A percentile compares a stretch with the other conserved stretches of the same genome.
These are phyloP conservation scores for Myriosclerotinia curreyana DNA, from an alignment of 2,329 filamentous ascomycete genomes.

Conservation along the genomic window DNA sequence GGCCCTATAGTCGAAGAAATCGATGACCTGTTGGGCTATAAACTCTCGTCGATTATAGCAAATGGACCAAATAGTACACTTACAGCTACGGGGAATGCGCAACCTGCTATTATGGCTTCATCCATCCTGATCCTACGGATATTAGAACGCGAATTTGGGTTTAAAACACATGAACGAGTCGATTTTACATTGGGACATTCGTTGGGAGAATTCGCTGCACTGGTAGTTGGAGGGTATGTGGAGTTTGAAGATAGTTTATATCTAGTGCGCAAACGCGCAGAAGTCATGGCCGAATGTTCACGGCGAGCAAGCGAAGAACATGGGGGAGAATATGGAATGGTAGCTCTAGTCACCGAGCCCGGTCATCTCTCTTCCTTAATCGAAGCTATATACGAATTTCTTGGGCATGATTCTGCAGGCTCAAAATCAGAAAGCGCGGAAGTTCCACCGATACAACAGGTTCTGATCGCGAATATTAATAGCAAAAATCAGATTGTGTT, in stretches of 20 bases:
- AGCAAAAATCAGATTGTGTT: constrained; percentile 95
- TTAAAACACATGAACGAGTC: constrained; percentile 65
- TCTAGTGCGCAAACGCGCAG: constrained; percentile 73
- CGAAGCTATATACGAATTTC: constrained; percentile 72
- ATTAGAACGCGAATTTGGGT: constrained; percentile 80
- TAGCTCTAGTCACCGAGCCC: constrained; percentile 85
- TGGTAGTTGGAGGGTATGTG: constrained; percentile 81
- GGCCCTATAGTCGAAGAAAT: constrained; percentile 80
- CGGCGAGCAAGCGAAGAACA: constrained; percentile 60
- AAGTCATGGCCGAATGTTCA: constrained; percentile 79
- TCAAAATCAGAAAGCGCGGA: constrained; percentile 65
- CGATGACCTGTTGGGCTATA: constrained; percentile 70
- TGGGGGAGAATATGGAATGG: constrained; percentile 88
- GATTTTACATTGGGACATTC: constrained; percentile 88
- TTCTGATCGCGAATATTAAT: constrained; percentile 91
- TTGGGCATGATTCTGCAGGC: constrained; percentile 64
- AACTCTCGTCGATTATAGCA: constrained; percentile 74
- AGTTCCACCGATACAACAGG: constrained; percentile 76
- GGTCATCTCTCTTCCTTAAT: constrained; percentile 69
- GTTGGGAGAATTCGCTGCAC: constrained; percentile 86
- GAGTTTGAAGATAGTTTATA: constrained; percentile 72
- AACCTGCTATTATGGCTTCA: constrained; percentile 94
- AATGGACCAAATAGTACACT: constrained; percentile 74
- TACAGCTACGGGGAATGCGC: constrained; percentile 80
- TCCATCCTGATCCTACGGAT: constrained; percentile 86